These are phyloP conservation scores for Geotrichum aggregatum DNA, from an alignment of 1,139 yeast genomes.

Conservation along the genomic window DNA sequence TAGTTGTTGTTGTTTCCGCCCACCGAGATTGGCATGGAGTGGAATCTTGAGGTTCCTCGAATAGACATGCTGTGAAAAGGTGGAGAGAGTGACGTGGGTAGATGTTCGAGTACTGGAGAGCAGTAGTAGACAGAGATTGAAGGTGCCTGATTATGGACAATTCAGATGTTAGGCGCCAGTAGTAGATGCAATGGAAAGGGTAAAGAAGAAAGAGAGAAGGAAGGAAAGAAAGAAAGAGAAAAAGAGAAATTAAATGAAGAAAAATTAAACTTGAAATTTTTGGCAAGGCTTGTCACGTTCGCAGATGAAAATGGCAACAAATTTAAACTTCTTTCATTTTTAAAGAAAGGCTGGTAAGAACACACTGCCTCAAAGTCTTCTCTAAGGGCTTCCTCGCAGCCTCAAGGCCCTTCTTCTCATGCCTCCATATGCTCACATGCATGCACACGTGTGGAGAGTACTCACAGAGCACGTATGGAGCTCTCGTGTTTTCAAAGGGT, in stretches of 20 bases:
- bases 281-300: background rate
- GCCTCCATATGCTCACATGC: too few species aligned
- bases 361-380: too few species aligned
- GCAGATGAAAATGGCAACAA: background rate
- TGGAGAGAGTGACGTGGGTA: background rate
- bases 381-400: too few species aligned
- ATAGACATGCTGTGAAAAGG: conserved; percentile 20
- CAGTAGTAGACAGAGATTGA: background rate
- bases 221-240: conserved; percentile 3
- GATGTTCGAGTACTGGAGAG: background rate
- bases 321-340: too few species aligned
- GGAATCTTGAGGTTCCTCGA: conserved; percentile 21
- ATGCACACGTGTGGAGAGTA: too few species aligned
- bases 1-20: conserved; percentile 19
- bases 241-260: conserved; percentile 2
- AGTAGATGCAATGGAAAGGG: background rate
- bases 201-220: background rate
- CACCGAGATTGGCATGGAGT: conserved; percentile 22
- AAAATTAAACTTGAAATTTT: background rate
- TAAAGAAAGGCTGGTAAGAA: too few species aligned
- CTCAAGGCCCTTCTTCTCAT: too few species aligned
- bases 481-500: too few species aligned
- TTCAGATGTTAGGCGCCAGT: too few species aligned
- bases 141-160: too few species aligned
- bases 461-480: too few species aligned